These are phyloP conservation scores for Sclerotiophoma versabilis DNA, from an alignment of 2,329 filamentous ascomycete species.

Conservation along the genomic window DNA sequence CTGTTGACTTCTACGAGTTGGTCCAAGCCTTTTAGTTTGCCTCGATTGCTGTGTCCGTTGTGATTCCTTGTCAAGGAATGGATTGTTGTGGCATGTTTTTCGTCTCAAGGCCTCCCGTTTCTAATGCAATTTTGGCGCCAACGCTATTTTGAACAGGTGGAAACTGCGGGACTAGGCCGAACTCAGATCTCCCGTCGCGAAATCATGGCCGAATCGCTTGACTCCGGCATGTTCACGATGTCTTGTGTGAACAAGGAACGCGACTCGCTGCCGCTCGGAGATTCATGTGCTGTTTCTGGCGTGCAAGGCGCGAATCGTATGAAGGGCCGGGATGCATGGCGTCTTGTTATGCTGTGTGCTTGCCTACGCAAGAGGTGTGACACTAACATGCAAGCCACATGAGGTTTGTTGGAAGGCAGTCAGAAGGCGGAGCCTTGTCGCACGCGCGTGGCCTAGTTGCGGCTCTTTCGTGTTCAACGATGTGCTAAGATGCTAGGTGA, in stretches of 20 bases:
- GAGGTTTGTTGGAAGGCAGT: background rate
- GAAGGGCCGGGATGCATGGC: background rate
- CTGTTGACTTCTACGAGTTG: background rate
- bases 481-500: background rate
- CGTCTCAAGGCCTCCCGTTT: conserved; percentile 16
- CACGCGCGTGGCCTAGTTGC: conserved; percentile 1
- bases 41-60: background rate
- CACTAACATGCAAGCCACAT: background rate
- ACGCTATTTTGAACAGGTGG: conserved; percentile 11
- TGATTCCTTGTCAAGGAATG: background rate
- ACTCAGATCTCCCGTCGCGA: conserved; percentile 16
- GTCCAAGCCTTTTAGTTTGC: background rate
- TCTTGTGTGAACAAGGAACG: background rate
- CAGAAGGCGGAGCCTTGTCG: conserved; percentile 2
- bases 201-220: conserved; percentile 4
- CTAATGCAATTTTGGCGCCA: conserved; percentile 16
- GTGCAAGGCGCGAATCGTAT: background rate
- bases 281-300: background rate
- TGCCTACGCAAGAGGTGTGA: background rate
- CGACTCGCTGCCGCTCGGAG: conserved; percentile 6
- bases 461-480: conserved; percentile 7
- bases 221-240: conserved; percentile 2
- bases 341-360: background rate
- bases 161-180: conserved; percentile 14
- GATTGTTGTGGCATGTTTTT: background rate